Conservation (phyloP, 2,329 filamentous ascomycete genomes). For the Colletotrichum theobromicola region DNA sequence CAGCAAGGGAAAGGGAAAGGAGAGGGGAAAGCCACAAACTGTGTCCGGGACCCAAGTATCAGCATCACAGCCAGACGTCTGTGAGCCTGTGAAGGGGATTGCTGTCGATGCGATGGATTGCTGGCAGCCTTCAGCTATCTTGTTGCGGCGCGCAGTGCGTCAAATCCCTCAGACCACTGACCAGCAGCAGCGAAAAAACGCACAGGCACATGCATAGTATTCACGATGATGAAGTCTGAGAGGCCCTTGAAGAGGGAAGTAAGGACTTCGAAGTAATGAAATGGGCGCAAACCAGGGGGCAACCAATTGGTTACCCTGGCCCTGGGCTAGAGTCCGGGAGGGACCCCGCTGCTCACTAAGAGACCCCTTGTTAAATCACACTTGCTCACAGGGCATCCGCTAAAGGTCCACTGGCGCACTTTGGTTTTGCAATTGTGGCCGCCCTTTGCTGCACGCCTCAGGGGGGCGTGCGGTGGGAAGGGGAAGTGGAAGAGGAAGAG, state of each 20-base stretch:
- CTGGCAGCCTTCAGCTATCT: not conserved
- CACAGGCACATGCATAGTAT: not conserved
- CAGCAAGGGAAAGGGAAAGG: not conserved
- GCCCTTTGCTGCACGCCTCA: not conserved
- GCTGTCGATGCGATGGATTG: not conserved
- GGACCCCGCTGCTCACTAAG: not conserved
- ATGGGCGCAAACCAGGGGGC: not conserved
- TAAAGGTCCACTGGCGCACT: constrained; percentile 1
- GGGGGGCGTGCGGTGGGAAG: not conserved
- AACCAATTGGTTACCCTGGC: not conserved
- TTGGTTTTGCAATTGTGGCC: not conserved
- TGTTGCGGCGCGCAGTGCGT: not conserved
- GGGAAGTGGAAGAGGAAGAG: not conserved
- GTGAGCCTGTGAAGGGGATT: not conserved
- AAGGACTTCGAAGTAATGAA: not conserved
- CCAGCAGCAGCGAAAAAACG: not conserved
- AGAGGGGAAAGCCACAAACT: constrained; percentile 8
- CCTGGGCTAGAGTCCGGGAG: not conserved
- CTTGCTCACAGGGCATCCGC: constrained; percentile 4
- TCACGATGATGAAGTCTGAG: not conserved
- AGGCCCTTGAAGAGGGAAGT: not conserved
- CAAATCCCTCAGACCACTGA: not conserved
- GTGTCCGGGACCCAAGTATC: not conserved
- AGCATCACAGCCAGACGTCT: not conserved
- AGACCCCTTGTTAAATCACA: not conserved